Conservation (phyloP, 75 land plant species). For the Pseudotsuga menziesii region DNA sequence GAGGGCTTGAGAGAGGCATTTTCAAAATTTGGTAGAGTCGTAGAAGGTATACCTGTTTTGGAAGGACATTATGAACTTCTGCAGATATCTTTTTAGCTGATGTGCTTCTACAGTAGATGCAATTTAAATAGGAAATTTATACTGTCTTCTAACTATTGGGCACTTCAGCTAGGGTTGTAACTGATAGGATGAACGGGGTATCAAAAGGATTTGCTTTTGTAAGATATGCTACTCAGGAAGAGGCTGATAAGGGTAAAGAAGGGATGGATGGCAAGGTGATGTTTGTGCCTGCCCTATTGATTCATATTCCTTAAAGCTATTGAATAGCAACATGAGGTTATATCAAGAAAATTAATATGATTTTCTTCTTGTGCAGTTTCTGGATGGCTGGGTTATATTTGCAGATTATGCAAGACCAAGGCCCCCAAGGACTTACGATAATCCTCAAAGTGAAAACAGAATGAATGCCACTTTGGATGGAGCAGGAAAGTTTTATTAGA, state of each 20-base stretch:
- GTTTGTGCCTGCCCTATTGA: not conserved
- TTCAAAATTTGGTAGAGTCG: constrained; percentile 44
- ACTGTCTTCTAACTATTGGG: not conserved
- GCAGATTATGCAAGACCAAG: constrained; percentile 54
- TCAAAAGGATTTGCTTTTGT: constrained; percentile 73
- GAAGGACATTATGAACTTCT: not conserved
- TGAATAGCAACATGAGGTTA: not conserved
- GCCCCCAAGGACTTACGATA: constrained; percentile 8
- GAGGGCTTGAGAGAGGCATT: constrained; percentile 47
- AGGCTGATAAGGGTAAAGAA: constrained; percentile 47
- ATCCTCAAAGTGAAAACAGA: not conserved
- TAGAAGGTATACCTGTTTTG: constrained; percentile 23
- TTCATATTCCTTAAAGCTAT: not conserved
- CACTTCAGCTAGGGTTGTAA: constrained; percentile 48
- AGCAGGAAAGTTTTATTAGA: too few relatives aligned
- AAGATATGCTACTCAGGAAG: constrained; percentile 44
- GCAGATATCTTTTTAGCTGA: not conserved
- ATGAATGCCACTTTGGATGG: too few relatives aligned
- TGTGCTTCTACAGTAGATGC: not conserved
- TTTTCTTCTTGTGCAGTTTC: constrained; percentile 27
- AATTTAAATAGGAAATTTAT: not conserved
- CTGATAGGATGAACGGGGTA: constrained; percentile 44
- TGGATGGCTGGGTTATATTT: constrained; percentile 62
- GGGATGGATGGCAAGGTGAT: constrained; percentile 80
- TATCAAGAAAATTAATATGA: not conserved